Conservation (phyloP, 352 stramenopile genomes). For the Pythium dissimile region DNA sequence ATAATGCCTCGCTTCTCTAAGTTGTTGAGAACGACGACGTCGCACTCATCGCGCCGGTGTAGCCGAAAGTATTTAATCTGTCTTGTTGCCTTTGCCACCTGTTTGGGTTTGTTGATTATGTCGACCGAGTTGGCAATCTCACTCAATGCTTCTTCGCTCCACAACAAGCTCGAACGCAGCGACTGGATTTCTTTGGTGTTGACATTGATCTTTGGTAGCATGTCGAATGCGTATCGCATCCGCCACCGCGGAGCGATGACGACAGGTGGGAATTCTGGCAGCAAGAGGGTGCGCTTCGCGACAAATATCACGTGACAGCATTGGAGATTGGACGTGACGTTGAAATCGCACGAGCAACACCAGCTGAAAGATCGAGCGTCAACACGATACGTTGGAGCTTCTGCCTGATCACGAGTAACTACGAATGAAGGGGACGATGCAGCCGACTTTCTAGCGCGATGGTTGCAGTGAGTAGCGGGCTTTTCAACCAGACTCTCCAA, state of each 20-base stretch:
- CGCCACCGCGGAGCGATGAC: not conserved
- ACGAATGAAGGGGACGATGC: not conserved
- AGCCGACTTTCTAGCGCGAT: too few species aligned
- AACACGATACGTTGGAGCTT: not conserved
- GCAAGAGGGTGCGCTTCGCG: not conserved
- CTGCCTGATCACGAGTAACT: not conserved
- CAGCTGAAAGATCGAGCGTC: too few species aligned
- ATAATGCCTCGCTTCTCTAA: not conserved
- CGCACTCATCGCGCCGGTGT: not conserved
- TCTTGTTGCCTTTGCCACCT: too few species aligned
- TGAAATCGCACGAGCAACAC: not conserved
- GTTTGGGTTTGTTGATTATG: not conserved
- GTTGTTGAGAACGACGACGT: not conserved
- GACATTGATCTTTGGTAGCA: constrained; percentile 8
- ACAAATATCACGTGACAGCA: constrained; percentile 3
- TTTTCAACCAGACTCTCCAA: too few species aligned
- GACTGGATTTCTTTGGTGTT: constrained; percentile 19
- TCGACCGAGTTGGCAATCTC: not conserved
- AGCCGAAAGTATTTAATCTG: not conserved
- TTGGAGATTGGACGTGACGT: not conserved
- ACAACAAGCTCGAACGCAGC: not conserved
- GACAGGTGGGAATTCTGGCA: not conserved
- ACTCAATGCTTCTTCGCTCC: not conserved
- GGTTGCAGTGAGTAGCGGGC: too few species aligned
- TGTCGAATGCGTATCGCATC: not conserved